These are phyloP conservation scores for Pseudisothecium myosuroides DNA, from an alignment of 225 moss, liverwort and hornwort genomes.

Conservation along the genomic window DNA sequence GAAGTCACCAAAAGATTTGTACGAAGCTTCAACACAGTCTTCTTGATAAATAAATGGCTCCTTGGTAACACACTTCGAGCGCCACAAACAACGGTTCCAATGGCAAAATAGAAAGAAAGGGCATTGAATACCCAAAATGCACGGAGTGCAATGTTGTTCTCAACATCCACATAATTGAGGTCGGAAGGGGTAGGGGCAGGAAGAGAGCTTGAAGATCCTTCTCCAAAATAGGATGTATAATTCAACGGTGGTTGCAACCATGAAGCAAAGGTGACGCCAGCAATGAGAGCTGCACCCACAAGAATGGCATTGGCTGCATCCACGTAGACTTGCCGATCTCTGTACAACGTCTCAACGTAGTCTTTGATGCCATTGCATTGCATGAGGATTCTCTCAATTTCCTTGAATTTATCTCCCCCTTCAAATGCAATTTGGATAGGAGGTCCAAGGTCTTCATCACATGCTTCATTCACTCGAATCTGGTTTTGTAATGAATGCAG, in stretches of 20 bases:
- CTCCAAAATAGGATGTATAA: not conserved
- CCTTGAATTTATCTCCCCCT: accelerated
- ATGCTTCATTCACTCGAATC: not conserved
- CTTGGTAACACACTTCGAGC: not conserved
- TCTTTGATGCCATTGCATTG: not conserved
- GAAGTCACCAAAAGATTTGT: not conserved
- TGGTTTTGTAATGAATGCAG: not conserved
- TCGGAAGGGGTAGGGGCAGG: not conserved
- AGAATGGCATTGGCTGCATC: not conserved
- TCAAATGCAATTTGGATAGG: too few species aligned
- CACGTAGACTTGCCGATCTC: not conserved
- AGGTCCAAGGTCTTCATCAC: accelerated
- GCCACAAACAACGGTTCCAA: not conserved
- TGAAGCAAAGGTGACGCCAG: not conserved
- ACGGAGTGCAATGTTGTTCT: not conserved
- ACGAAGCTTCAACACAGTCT: not conserved
- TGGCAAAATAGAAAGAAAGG: not conserved
- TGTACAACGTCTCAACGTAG: not conserved
- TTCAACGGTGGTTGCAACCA: not conserved
- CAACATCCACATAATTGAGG: not conserved
- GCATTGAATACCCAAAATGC: not conserved
- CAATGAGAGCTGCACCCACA: not conserved
- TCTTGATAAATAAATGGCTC: not conserved
- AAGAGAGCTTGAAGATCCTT: not conserved
- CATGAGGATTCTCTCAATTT: not conserved